Conservation (phyloP, 2,329 filamentous ascomycete genomes). For the Fusarium annulatum region DNA sequence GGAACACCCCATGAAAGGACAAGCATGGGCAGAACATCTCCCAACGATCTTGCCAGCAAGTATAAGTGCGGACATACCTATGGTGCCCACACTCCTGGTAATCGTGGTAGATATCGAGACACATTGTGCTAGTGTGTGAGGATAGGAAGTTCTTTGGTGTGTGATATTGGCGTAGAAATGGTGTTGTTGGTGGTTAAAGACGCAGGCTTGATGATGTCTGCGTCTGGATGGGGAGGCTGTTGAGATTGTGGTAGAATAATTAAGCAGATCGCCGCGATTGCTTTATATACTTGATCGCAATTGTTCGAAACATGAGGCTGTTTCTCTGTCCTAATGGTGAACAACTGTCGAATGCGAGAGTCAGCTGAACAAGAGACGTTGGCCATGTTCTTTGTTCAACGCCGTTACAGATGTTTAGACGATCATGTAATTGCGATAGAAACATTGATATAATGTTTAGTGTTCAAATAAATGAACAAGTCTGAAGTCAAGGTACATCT, state of each 20-base stretch:
- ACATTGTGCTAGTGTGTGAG: not conserved
- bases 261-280: not conserved
- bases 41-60: constrained; percentile 7
- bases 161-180: not conserved
- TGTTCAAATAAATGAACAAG: constrained; percentile 2
- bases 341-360: not conserved
- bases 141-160: not conserved
- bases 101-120: not conserved
- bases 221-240: not conserved
- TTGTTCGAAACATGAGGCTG: not conserved
- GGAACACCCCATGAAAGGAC: not conserved
- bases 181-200: not conserved
- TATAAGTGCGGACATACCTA: not conserved
- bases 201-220: not conserved
- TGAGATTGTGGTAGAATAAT: not conserved
- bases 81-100: constrained; percentile 8
- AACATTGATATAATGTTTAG: not conserved
- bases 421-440: not conserved
- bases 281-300: constrained; percentile 4
- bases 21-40: not conserved
- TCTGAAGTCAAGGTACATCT: not conserved
- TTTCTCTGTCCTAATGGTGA: not conserved
- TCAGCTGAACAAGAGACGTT: constrained; percentile 19
- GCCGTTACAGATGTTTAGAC: not conserved
- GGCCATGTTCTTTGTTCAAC: constrained; percentile 13